Evolutionary conservation across 805 yeast genomes (phyloP), one percentile per base, ranked within the genome.

Genomic region (Hanseniaspora meyeri): DNA sequence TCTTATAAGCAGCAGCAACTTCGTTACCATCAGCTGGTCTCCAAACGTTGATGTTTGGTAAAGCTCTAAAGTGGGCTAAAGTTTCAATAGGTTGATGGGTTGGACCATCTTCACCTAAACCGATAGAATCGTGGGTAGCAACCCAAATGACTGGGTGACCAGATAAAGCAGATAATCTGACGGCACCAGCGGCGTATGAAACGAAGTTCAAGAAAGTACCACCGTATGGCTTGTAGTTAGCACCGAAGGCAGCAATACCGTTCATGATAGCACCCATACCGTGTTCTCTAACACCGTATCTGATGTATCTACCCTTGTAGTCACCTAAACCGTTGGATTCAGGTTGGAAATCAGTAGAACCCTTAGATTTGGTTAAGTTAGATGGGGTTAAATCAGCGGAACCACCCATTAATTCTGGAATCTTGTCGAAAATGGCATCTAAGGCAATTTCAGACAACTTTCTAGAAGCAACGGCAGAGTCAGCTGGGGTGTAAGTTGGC

Each of bases 221-320:
- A 72, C 96, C 96, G 76, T 83, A 90, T 65, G 89, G 83, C 73
- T 83, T 85, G 79, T 77, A 81, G 76, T 87, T 87, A 61, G 85
- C 86, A 62, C 83, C 83, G 68, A 75, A 91, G 57, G 96, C 97
- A 59, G 93, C 78, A 65, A 91, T 85, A 84, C 98, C 98, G 75
- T 93, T 91, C 82, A 90, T 79, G 72, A 90, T 85, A 62, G 97
- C 96, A 76, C 96, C 96, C 97, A 91, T 89, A 72, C 87, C 97
- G 75, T 93, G 97, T 79, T 91, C 98, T 76, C 98, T 85, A 62
- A 91, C 96, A 83, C 98, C 98, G 72, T 84, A 91, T 77, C 97
- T 85, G 73, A 91, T 78, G 77, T 91, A 91, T 71, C 96, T 84
- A 70, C 98, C 98, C 58, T 81, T 61, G 78, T 84, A 90, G 68